Conservation (phyloP, 345 rosid species). For the Heritiera littoralis region DNA sequence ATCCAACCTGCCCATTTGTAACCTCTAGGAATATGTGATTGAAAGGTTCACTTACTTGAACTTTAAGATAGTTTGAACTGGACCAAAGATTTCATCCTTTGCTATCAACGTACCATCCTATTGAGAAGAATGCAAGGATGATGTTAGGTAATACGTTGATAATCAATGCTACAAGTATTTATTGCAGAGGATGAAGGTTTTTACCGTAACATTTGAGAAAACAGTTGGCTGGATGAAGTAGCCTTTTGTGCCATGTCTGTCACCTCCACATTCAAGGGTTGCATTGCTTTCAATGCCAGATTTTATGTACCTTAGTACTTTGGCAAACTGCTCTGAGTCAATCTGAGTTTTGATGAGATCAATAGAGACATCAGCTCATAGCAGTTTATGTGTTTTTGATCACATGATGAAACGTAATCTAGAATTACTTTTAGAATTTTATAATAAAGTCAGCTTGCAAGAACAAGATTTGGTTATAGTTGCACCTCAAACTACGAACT, state of each 20-base stretch:
- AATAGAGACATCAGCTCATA: conserved; percentile 2
- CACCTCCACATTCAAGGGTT: conserved; percentile 92
- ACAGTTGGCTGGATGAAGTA: conserved; percentile 95
- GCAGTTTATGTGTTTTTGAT: background rate
- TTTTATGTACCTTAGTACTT: conserved; percentile 73
- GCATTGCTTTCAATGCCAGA: conserved; percentile 79
- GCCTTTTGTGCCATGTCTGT: conserved; percentile 69
- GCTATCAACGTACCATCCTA: conserved; percentile 96
- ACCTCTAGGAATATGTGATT: background rate
- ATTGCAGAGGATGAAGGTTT: background rate
- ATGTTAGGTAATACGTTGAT: background rate
- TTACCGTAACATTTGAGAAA: conserved; percentile 84
- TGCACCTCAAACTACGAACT: too few relatives aligned
- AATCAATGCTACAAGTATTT: background rate
- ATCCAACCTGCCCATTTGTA: too few relatives aligned
- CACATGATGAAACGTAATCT: background rate
- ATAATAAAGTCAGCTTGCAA: background rate
- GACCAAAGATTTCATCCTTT: conserved; percentile 93
- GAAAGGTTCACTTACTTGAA: conserved; percentile 60
- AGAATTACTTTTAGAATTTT: background rate
- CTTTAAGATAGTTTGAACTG: conserved; percentile 92
- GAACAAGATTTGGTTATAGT: background rate
- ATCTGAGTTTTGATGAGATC: conserved; percentile 43
- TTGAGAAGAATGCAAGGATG: background rate
- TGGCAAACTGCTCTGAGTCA: conserved; percentile 72